Base-by-base conservation (phyloP, 805 yeast species). In the Peterozyma xylosa region DNA sequence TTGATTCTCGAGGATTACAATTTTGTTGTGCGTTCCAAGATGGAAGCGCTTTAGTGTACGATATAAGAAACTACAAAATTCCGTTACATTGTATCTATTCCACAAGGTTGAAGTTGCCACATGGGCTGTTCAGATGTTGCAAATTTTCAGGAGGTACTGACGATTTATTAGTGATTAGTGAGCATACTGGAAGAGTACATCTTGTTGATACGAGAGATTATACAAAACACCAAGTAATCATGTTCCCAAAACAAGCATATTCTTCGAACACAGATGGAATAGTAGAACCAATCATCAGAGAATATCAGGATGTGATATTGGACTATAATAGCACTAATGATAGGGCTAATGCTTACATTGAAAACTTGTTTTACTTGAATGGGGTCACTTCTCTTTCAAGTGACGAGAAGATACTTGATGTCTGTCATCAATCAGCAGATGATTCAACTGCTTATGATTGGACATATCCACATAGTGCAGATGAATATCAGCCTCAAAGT, bases 171-270 rank as follows among this genome's bases (percentile, higher is more conserved):
- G 76, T 85, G 42, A 70, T 90, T 2, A 74, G 84, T 43, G 97
- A 90, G 58, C 96, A 90, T 53, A 83, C 80, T 42, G 95, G 95
- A 0, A 71, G 96, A 43, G 85, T 90, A 3, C 98, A 90, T 62
- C 68, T 89, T 45, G 68, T 90, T 27, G 96, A 90, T 58, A 72
- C 88, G 21, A 74, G 96, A 48, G 77, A 84, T 54, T 75, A 79
- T 50, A 67, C 72, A 46, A 80, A 84, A 52, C 91, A 86, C 56
- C 91, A 85, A 58, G 88, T 89, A 33, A 70, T 88, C 2, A 66
- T 83, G 46, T 66, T 84, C 11, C 93, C 93, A 0, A 66, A 62
- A 48, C 68, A 71, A 5, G 60, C 69, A 5, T 45, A 29, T 34
- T n/a, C 42, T 2, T 17, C 16, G 14, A 21, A 21, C 3, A 27